Evolutionary conservation across 2,329 filamentous ascomycete genomes (phyloP).

Genomic region (Purpureocillium lavendulum): DNA sequence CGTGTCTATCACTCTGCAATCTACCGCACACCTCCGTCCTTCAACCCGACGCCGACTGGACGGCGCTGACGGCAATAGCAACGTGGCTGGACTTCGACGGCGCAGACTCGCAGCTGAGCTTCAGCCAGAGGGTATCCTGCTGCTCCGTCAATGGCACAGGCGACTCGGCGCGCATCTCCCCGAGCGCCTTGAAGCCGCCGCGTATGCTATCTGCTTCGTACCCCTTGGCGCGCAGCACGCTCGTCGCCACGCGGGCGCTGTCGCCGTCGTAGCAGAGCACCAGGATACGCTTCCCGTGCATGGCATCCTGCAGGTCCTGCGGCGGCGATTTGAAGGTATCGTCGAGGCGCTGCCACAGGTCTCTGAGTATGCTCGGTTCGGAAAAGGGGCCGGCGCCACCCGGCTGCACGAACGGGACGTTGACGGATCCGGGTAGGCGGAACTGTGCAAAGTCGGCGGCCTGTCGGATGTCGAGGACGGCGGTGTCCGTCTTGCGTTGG

Average conservation of each 20-base stretch:
- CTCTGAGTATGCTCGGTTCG: constrained; percentile 30
- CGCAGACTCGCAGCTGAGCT: not conserved
- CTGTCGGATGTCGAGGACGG: constrained; percentile 36
- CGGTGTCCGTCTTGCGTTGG: constrained; percentile 15
- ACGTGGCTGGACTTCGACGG: not conserved
- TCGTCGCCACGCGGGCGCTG: constrained; percentile 43
- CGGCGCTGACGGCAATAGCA: not conserved
- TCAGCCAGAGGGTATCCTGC: not conserved
- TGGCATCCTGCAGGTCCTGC: constrained; percentile 9
- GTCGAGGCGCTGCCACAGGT: constrained; percentile 40
- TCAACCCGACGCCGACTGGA: not conserved
- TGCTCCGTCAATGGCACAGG: not conserved
- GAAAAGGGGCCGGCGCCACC: constrained; percentile 35
- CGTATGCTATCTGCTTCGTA: constrained; percentile 36
- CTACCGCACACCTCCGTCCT: too few relatives aligned
- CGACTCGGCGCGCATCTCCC: constrained; percentile 1
- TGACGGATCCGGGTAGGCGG: constrained; percentile 34
- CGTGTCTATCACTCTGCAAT: too few relatives aligned
- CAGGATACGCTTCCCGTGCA: constrained; percentile 28
- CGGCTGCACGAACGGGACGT: constrained; percentile 30
- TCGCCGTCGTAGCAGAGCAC: constrained; percentile 47
- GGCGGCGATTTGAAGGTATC: constrained; percentile 24
- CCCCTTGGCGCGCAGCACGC: constrained; percentile 42
- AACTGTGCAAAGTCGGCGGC: constrained; percentile 30
- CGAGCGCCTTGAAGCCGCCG: constrained; percentile 24